Evolutionary conservation across 2,329 filamentous ascomycete genomes (phyloP), one percentile per base, ranked within the genome.

Genomic region (Cadophora luteo-olivacea): DNA sequence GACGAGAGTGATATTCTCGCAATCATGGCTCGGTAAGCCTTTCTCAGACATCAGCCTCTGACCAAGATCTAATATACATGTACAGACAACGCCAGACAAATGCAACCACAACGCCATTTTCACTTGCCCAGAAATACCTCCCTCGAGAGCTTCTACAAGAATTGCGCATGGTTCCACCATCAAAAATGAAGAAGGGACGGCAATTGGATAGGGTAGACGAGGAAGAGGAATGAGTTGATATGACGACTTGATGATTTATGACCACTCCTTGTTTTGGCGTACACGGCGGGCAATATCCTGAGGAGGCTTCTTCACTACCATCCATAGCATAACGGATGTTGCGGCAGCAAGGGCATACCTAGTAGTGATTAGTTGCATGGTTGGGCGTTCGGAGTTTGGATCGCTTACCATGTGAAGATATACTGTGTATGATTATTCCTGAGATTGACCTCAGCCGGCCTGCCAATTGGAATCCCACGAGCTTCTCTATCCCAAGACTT

Each of bases 381-480:
- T 48, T 2, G 55, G 32, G 52, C n/a, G 64, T 65, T 36, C n/a
- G 1, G 32, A 51, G 29, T 38, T 9, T 19, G 48, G 36, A 61
- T 41, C 51, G 81, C 89, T 77, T 88, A 98, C 96, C 96, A 99
- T 73, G 96, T 99, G 80, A 97, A 96, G 74, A 99, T 99, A 81
- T 99, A 99, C 84, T 98, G 96, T 72, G 93, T 90, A 81, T 99
- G 96, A 81, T 97, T 98, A 79, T 99, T 99, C 79, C 93, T 88
- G 77, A 99, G 83, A 79, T 97, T 97, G 69, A 99, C 94, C 81
- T 97, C 93, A 4, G 96, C 87, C 7, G 93, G 83, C 77, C 95
- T 87, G 16, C 94, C 96, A 78, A 97, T 95, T 1, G 96, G 96
- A 69, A 97, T 90, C 33, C 96, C 96, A 75, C 91, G 92, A 16